Base-by-base conservation (phyloP, 2,329 filamentous ascomycete genomes). In the Mycocentrospora acerina region DNA sequence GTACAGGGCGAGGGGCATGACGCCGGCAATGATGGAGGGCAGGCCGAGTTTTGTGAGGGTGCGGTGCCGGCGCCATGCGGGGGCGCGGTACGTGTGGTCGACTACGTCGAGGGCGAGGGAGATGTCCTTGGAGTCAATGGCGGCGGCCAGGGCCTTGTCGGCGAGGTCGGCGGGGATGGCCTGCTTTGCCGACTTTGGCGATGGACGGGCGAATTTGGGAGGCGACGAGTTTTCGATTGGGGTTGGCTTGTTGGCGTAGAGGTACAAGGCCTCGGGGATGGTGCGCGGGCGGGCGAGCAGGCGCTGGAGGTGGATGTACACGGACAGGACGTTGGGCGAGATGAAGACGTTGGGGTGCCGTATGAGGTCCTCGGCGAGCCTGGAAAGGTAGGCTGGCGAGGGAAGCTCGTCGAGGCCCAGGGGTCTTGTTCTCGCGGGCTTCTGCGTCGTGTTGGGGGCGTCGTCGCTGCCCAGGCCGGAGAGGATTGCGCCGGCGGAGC, bases 161-260 rank as follows among this genome's bases (percentile, higher is more conserved):
- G 89, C 88, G 7, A 88, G 73, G 4, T 76, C 71, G n/a, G 77
- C 62, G 12, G 88, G 82, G 18, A 97, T 80, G 9, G 90, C 89
- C 58, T 82, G 84, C 38, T 81, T 77, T 29, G 83, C 75, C 30
- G 79, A 77, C 46, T 85, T 82, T 12, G 89, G 85, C 28, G 86
- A 87, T 28, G 80, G 80, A 1, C 48, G 50, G 1, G 45, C 42
- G 50, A 51, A 61, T 17, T 62, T 64, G 16, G 60, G 59, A 7
- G 58, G 77, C 12, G 77, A 78, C 13, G 79, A 76, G 34, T 75
- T 75, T 55, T 81, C 73, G 34, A 77, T 70, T 2, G 90, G 86
- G 46, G 82, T 73, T 8, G 88, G 85, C 68, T 97, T 98, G 53
- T 81, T 80, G 32, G 88, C 88, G 64, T 91, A 97, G 36, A 96